Base-by-base conservation (phyloP, 2,329 filamentous ascomycete genomes). In the Fusarium sororula region DNA sequence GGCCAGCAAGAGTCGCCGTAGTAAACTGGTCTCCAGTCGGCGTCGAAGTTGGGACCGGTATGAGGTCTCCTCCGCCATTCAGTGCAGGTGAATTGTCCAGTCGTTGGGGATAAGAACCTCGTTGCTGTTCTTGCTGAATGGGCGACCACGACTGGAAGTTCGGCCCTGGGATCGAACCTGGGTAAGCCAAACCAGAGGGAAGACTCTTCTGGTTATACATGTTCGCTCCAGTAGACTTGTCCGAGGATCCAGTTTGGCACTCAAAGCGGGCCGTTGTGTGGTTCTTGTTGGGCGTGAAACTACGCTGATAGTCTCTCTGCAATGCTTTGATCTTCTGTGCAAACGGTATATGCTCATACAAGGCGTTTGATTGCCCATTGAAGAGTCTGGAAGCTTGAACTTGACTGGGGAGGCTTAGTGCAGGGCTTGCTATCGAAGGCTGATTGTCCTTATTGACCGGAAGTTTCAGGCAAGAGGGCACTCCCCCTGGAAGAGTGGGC, bases 211-310 rank as follows among this genome's bases (percentile, higher is more conserved):
- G 48, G 26, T 56, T 53, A 15, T 28, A 13, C 32, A 53, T 56
- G 20, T 51, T 20, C 45, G 60, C 48, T 13, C 60, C 71, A 22
- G 72, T 76, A 7, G 70, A 66, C 22, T 72, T 74, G 18, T 75
- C 66, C 13, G 70, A 62, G 9, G 63, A 74, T n/a, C 63, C 63
- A 7, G 53, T 30, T 45, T 55, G 57, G 26, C 54, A 37, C n/a
- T 72, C 72, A 26, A 74, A 72, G 3, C 61, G 66, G 39, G 63
- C 70, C 18, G 53, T 50, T 17, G 67, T 60, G 22, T 68, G 47
- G 20, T 47, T 15, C 26, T 44, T 50, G 22, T 61, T 60, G n/a
- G 47, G 32, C 3, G 20, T 35, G 8, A 44, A 50, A 42, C 28
- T 63, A n/a, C 26, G 54, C 42, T 72, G 67, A 20, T 62, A 60